Base-by-base conservation (phyloP, 139 green algal species). In the Tetradesmus lagerheimii region DNA sequence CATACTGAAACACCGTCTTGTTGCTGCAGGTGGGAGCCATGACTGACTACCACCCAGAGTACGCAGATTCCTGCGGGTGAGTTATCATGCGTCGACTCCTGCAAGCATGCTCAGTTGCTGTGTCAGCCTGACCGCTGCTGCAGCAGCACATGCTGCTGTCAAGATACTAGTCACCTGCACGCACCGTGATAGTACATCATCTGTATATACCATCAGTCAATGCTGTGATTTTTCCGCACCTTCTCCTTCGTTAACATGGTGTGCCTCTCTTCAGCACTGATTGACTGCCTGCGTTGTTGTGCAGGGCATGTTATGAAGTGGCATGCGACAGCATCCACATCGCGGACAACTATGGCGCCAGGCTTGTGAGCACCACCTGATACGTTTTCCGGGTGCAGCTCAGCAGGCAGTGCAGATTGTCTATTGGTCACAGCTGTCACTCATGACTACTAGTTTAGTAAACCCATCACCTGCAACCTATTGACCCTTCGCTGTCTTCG, bases 21-120 rank as follows among this genome's bases (percentile, higher is more conserved):
- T 62, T 47, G 12, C 47, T 87, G 82, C 82, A 87, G 82, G 79
- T 85, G 5, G 86, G 76, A 27, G 86, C 86, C 25, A 85, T 85
- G 14, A 85, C 86, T 31, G 86, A 90, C 47, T 90, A 80, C 41
- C 84, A 89, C 31, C 84, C 84, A n/a, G 84, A 89, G 3, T 89
- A 89, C 35, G 14, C 84, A 29, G 84, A 89, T 18, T 83, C 66
- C 18, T 89, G 84, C 39, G 84, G 84, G 83, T 89, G 64, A 80
- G 83, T 20, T 75, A n/a, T n/a, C n/a, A n/a, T n/a, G n/a, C n/a
- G n/a, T n/a, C n/a, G n/a, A n/a, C n/a, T 25, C 57, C 50, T 64
- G 50, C 50, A 64, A 31, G 57, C 57, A 31, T 31, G 3, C 25
- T 71, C 23, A 41, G 4, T 2, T 20, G 47, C 47, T 20, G 18